phyloP scores from a whole-genome alignment of 1,284 basidiomycete genomes.

The Leccinum subatratum region DNA sequence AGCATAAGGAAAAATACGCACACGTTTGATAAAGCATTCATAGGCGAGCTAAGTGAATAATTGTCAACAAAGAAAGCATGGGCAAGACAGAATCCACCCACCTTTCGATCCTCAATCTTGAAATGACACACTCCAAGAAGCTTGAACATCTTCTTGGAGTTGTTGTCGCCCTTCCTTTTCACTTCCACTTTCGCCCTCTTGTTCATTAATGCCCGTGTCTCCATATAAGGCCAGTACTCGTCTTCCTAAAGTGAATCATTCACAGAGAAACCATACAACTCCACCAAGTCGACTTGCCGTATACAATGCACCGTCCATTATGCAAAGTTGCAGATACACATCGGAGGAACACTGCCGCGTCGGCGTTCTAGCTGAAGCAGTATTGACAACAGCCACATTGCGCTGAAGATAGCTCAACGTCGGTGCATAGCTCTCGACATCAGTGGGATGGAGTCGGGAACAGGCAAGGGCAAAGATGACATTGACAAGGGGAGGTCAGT shows the following conservation, averaged over 20 bases:
- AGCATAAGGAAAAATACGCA: slow-evolving; percentile 51
- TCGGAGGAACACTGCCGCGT: slow-evolving; percentile 49
- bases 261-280: slow-evolving; percentile 60
- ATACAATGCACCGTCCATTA: slow-evolving; percentile 62
- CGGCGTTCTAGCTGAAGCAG: slow-evolving; percentile 7
- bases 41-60: slow-evolving; percentile 49
- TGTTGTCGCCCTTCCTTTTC: slow-evolving; percentile 52
- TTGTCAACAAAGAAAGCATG: slow-evolving; percentile 7
- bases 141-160: slow-evolving; percentile 67
- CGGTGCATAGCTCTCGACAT: slow-evolving; percentile 49
- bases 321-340: slow-evolving; percentile 67
- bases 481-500: slow-evolving; percentile 52
- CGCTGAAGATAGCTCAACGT: slow-evolving; percentile 47
- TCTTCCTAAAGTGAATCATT: slow-evolving; percentile 52
- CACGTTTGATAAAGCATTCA: slow-evolving; percentile 50
- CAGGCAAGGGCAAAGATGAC: slow-evolving; percentile 58
- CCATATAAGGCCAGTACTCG: slow-evolving; percentile 38
- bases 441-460: slow-evolving; percentile 39
- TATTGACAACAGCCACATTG: slow-evolving; percentile 37
- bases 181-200: slow-evolving; percentile 26
- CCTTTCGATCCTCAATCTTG: slow-evolving; percentile 69
- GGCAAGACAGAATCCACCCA: slow-evolving; percentile 23
- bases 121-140: slow-evolving; percentile 71
- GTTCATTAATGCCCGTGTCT: slow-evolving; percentile 1
- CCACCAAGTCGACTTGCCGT: slow-evolving; percentile 54